Percentiles rank a stretch among this genome's conserved stretches.
phyloP scores from a whole-genome alignment of 164 flowering plant species.

The grape (Vitis vinifera) region DNA sequence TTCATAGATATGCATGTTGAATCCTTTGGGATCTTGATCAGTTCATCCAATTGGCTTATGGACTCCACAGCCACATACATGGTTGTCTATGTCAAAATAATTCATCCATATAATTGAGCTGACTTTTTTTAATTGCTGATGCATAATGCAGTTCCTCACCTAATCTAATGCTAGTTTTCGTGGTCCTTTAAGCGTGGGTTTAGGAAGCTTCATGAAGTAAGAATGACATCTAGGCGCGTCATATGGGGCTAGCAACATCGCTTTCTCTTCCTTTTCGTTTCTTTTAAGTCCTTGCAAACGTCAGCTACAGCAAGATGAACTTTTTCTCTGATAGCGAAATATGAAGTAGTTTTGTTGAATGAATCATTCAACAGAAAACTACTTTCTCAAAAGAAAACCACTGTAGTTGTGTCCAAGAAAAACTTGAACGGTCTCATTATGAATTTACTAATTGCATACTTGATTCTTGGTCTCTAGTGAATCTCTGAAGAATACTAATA shows the following conservation, averaged over 20 bases:
- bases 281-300: neutral
- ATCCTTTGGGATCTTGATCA: conserved; percentile 1
- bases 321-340: too few species aligned
- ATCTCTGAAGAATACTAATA: too few species aligned
- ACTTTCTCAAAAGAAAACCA: too few species aligned
- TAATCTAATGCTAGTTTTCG: neutral
- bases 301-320: too few species aligned
- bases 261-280: neutral
- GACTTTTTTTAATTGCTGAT: neutral
- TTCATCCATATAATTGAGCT: neutral
- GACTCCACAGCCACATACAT: neutral
- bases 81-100: neutral
- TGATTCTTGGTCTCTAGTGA: too few species aligned
- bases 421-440: too few species aligned
- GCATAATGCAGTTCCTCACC: neutral
- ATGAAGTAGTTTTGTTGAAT: too few species aligned
- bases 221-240: neutral
- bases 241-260: neutral
- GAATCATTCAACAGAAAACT: too few species aligned
- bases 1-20: neutral
- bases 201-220: neutral
- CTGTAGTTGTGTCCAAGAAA: too few species aligned
- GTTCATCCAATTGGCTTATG: neutral
- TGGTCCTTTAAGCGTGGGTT: neutral
- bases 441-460: too few species aligned